Percentiles rank a stretch among this genome's conserved stretches.
Conservation (phyloP, 2,329 filamentous ascomycete species). For the Harringtonia lauricola region DNA sequence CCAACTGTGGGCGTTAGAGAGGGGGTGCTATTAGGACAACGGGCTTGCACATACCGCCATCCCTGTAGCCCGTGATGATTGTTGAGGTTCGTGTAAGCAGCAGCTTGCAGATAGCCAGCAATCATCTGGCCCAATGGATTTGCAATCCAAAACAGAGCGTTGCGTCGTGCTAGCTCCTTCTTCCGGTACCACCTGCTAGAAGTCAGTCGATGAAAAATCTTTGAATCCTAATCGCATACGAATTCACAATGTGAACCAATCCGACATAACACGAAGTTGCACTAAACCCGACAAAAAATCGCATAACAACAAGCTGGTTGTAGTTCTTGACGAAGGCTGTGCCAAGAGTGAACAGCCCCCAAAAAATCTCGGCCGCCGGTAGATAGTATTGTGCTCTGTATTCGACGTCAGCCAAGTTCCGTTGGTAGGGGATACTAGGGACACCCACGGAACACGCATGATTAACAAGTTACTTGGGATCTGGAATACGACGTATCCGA, state of each 20-base stretch:
- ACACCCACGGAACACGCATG: no score
- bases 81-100: slow-evolving; percentile 40
- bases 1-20: no score
- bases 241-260: slow-evolving; percentile 31
- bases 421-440: no score
- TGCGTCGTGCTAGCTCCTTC: slow-evolving; percentile 48
- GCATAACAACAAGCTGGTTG: slow-evolving; percentile 28
- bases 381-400: slow-evolving; percentile 5
- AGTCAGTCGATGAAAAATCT: neutral
- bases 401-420: no score
- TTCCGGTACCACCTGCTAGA: slow-evolving; percentile 42
- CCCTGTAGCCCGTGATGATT: slow-evolving; percentile 35
- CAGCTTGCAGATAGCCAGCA: slow-evolving; percentile 33
- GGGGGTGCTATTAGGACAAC: no score
- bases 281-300: slow-evolving; percentile 41
- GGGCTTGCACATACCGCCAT: no score
- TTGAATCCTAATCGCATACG: slow-evolving; percentile 9
- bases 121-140: slow-evolving; percentile 23
- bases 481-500: slow-evolving; percentile 29
- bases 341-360: slow-evolving; percentile 5
- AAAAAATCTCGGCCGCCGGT: slow-evolving; percentile 2
- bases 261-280: slow-evolving; percentile 43
- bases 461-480: slow-evolving; percentile 32
- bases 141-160: slow-evolving; percentile 49
- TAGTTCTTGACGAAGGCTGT: slow-evolving; percentile 1